Conservation (phyloP, 345 rosid genomes). For the Eucalyptus grandis region DNA sequence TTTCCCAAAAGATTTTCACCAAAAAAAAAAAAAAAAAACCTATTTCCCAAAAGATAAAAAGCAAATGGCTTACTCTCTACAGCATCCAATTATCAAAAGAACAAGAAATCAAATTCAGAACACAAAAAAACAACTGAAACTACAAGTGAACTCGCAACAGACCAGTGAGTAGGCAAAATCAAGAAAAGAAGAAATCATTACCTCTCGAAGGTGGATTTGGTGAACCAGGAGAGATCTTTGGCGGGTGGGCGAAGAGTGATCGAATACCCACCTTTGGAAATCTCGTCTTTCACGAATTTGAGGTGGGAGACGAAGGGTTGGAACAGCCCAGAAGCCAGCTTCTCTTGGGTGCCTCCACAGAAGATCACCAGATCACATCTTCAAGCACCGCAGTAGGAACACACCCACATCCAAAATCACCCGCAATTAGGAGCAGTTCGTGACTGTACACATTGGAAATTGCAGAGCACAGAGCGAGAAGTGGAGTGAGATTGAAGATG, state of each 20-base stretch:
- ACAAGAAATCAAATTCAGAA: background rate
- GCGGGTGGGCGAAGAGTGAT: constrained; percentile 55
- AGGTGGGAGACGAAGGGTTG: constrained; percentile 77
- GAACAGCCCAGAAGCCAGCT: constrained; percentile 73
- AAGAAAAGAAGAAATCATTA: background rate
- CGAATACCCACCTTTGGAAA: constrained; percentile 81
- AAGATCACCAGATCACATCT: constrained; percentile 79
- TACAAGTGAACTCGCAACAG: background rate
- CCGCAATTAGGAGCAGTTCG: background rate
- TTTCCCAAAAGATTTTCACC: background rate
- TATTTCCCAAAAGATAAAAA: background rate
- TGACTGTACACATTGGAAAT: background rate
- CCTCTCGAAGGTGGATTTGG: constrained; percentile 82
- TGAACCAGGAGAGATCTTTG: constrained; percentile 54
- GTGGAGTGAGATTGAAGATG: background rate
- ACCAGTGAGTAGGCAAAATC: background rate
- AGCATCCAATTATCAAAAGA: background rate
- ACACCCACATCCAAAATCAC: background rate
- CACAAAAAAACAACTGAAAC: background rate
- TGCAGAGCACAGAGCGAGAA: background rate
- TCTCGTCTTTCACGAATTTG: constrained; percentile 63
- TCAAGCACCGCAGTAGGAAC: background rate
- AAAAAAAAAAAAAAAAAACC: background rate
- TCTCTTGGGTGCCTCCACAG: constrained; percentile 56
- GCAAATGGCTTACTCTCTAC: background rate